Evolutionary conservation across 495 filamentous ascomycete genomes (phyloP).

Genomic region (Tuber brumale): DNA sequence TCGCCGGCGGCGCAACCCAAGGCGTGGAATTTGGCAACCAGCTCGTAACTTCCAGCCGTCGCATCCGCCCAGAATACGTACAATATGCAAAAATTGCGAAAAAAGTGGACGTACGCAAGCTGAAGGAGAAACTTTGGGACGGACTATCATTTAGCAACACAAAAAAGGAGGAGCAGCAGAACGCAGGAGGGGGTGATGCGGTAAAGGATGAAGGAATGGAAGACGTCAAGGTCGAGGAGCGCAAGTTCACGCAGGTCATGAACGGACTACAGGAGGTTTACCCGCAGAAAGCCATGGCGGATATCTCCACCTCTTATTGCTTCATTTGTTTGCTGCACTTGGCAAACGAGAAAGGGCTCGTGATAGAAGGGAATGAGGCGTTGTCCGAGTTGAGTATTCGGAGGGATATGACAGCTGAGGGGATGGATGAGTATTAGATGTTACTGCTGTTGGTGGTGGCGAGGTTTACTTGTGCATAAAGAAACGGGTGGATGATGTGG

Average conservation of each 20-base stretch:
- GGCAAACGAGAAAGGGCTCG: slow-evolving; percentile 93
- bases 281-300: slow-evolving; percentile 70
- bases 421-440: slow-evolving; percentile 41
- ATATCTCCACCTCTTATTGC: slow-evolving; percentile 94
- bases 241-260: slow-evolving; percentile 83
- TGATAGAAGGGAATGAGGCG: slow-evolving; percentile 55
- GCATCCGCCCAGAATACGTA: slow-evolving; percentile 86
- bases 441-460: not conserved
- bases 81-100: slow-evolving; percentile 94
- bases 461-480: not conserved
- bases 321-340: slow-evolving; percentile 95
- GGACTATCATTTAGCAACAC: slow-evolving; percentile 63
- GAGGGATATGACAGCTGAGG: slow-evolving; percentile 53
- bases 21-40: slow-evolving; percentile 79
- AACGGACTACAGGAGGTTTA: slow-evolving; percentile 82
- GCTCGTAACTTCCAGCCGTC: slow-evolving; percentile 78
- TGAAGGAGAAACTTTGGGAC: slow-evolving; percentile 96
- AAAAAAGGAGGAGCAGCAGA: not conserved
- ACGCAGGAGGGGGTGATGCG: no score
- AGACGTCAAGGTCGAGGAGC: slow-evolving; percentile 33
- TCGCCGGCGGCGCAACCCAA: slow-evolving; percentile 10
- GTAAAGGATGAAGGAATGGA: slow-evolving; percentile 14
- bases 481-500: not conserved
- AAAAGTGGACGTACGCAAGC: slow-evolving; percentile 92
- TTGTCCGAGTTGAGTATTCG: slow-evolving; percentile 54